Percentiles rank a stretch among this genome's conserved stretches.
These are phyloP conservation scores for Domatiomyces catenatus DNA, from an alignment of 2,329 filamentous ascomycete species.

Conservation along the genomic window DNA sequence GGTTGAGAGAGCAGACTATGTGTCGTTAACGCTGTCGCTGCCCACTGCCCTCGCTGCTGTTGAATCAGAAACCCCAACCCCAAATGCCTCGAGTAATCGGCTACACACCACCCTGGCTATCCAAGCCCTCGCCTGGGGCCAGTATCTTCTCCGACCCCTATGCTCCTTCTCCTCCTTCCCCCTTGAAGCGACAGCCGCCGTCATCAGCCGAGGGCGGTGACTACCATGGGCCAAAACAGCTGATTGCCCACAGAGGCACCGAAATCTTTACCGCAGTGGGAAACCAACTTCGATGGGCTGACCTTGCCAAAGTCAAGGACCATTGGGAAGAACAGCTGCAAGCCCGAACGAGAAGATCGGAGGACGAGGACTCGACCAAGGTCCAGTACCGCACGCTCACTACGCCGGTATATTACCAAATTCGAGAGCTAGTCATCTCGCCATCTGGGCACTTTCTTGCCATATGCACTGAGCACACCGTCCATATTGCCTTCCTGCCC, in stretches of 20 bases:
- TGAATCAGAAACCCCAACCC: conserved; percentile 2
- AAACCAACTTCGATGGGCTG: conserved; percentile 82
- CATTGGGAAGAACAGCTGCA: conserved; percentile 29
- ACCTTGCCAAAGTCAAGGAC: conserved; percentile 65
- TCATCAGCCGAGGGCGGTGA: conserved; percentile 21
- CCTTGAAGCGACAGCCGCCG: conserved; percentile 14
- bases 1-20: background rate
- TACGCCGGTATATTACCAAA: conserved; percentile 63
- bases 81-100: conserved; percentile 73
- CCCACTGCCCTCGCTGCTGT: background rate
- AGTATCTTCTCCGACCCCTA: conserved; percentile 51
- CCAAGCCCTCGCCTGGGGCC: conserved; percentile 59
- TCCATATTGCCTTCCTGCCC: conserved; percentile 75
- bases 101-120: conserved; percentile 79
- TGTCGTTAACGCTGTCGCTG: too few species aligned
- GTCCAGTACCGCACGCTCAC: conserved; percentile 48
- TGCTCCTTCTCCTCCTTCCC: conserved; percentile 29
- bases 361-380: conserved; percentile 15
- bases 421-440: conserved; percentile 71
- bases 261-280: conserved; percentile 82
- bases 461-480: conserved; percentile 71
- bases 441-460: conserved; percentile 65
- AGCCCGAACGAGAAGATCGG: background rate
- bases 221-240: conserved; percentile 35
- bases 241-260: conserved; percentile 65